A percentile compares a stretch with the other conserved stretches of the same genome.
These are phyloP conservation scores for Dictyophora rubrovolvata DNA, from an alignment of 768 basidiomycete species.

Conservation along the genomic window DNA sequence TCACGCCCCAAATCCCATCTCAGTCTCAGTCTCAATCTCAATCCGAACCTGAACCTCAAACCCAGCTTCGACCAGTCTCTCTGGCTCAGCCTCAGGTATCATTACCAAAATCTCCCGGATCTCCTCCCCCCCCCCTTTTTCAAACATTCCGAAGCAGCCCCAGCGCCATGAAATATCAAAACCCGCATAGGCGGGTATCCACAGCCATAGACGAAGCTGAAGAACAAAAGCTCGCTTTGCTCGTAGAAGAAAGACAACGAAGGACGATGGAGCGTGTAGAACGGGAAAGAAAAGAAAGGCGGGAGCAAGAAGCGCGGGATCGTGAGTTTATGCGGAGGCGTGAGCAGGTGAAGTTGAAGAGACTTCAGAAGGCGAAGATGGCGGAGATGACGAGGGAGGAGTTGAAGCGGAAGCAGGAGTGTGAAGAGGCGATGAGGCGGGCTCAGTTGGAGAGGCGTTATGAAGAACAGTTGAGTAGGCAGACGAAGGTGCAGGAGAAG, in stretches of 20 bases:
- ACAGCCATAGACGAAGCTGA: constrained; percentile 17
- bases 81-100: too few species aligned
- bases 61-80: too few species aligned
- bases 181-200: constrained; percentile 9
- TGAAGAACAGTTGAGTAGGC: constrained; percentile 28
- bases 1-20: not conserved
- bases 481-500: constrained; percentile 37
- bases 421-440: constrained; percentile 34
- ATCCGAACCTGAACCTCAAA: too few species aligned
- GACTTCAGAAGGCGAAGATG: constrained; percentile 40
- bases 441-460: constrained; percentile 33
- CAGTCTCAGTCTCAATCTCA: not conserved
- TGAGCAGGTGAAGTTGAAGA: constrained; percentile 32
- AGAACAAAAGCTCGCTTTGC: constrained; percentile 15
- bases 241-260: constrained; percentile 29
- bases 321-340: constrained; percentile 11
- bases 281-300: constrained; percentile 24
- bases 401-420: constrained; percentile 30
- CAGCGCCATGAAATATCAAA: not conserved
- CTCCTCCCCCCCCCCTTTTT: not conserved
- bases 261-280: constrained; percentile 25
- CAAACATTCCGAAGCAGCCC: not conserved
- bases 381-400: constrained; percentile 45
- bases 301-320: constrained; percentile 23
- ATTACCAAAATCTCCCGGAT: too few species aligned